A percentile compares a stretch with the other conserved stretches of the same genome.
phyloP scores from a whole-genome alignment of 2,329 filamentous ascomycete species.

The Gnomoniopsis smithogilvyi region DNA sequence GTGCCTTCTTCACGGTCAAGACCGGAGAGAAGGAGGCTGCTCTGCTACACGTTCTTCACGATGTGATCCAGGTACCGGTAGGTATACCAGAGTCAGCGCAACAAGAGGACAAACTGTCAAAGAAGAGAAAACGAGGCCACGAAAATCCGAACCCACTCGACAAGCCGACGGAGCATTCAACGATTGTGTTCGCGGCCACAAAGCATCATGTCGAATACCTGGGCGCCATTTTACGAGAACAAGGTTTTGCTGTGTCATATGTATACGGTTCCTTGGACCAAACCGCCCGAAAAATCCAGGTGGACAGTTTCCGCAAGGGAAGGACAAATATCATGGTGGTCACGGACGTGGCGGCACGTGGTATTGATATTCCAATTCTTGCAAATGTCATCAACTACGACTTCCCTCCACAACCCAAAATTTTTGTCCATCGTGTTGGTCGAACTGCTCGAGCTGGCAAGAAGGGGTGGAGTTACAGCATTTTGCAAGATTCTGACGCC shows the following conservation, averaged over 20 bases:
- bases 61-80: slow-evolving; percentile 87
- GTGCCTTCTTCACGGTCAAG: slow-evolving; percentile 91
- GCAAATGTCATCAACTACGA: slow-evolving; percentile 99
- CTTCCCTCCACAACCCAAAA: slow-evolving; percentile 93
- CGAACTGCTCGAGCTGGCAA: slow-evolving; percentile 92
- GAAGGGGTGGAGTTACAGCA: slow-evolving; percentile 91
- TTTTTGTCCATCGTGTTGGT: slow-evolving; percentile 94
- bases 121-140: slow-evolving; percentile 69
- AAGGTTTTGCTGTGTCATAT: slow-evolving; percentile 88
- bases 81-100: slow-evolving; percentile 55
- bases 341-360: slow-evolving; percentile 92
- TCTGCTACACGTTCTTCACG: slow-evolving; percentile 80
- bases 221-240: slow-evolving; percentile 70
- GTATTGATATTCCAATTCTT: slow-evolving; percentile 94
- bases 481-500: slow-evolving; percentile 82
- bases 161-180: slow-evolving; percentile 84
- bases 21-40: slow-evolving; percentile 91
- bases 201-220: slow-evolving; percentile 98
- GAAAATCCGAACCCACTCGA: slow-evolving; percentile 54
- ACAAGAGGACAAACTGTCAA: slow-evolving; percentile 45
- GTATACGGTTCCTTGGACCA: slow-evolving; percentile 95
- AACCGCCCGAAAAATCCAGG: slow-evolving; percentile 85
- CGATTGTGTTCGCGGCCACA: slow-evolving; percentile 90
- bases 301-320: slow-evolving; percentile 83
- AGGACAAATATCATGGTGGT: slow-evolving; percentile 89